Conservation (phyloP, 1,139 yeast genomes). For the Taphrina pruni region DNA sequence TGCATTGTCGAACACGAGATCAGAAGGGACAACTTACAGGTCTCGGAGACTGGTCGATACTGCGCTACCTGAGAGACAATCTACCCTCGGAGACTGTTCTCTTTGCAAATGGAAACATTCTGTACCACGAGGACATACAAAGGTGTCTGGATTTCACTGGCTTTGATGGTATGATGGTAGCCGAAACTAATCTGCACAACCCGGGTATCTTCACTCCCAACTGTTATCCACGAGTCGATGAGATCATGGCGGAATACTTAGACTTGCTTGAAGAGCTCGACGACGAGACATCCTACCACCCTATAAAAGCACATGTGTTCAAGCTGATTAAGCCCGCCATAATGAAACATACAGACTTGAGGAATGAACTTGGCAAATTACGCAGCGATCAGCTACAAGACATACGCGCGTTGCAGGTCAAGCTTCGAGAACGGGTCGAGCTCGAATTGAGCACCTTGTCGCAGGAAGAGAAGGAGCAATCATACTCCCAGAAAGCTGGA, state of each 20-base stretch:
- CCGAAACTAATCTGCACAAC: slow-evolving; percentile 91
- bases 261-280: slow-evolving; percentile 66
- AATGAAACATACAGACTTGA: slow-evolving; percentile 72
- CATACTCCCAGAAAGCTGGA: slow-evolving; percentile 11
- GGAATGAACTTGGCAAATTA: slow-evolving; percentile 71
- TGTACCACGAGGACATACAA: slow-evolving; percentile 78
- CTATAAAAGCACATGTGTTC: slow-evolving; percentile 93
- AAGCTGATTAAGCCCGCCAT: slow-evolving; percentile 81
- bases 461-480: slow-evolving; percentile 56
- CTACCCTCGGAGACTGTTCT: slow-evolving; percentile 84
- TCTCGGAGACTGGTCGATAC: slow-evolving; percentile 86
- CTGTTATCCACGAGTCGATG: slow-evolving; percentile 84
- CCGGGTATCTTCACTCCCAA: slow-evolving; percentile 74
- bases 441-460: slow-evolving; percentile 40
- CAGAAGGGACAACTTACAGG: slow-evolving; percentile 98
- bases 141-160: slow-evolving; percentile 67
- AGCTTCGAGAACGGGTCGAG: slow-evolving; percentile 68
- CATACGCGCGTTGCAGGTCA: slow-evolving; percentile 51
- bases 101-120: slow-evolving; percentile 89
- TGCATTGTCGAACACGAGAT: slow-evolving; percentile 94
- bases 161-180: slow-evolving; percentile 96
- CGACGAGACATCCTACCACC: slow-evolving; percentile 76
- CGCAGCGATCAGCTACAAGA: slow-evolving; percentile 52
- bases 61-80: slow-evolving; percentile 75
- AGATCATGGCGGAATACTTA: slow-evolving; percentile 80